Evolutionary conservation across 305 asterid genomes (phyloP).

Genomic region (Striga hermonthica): DNA sequence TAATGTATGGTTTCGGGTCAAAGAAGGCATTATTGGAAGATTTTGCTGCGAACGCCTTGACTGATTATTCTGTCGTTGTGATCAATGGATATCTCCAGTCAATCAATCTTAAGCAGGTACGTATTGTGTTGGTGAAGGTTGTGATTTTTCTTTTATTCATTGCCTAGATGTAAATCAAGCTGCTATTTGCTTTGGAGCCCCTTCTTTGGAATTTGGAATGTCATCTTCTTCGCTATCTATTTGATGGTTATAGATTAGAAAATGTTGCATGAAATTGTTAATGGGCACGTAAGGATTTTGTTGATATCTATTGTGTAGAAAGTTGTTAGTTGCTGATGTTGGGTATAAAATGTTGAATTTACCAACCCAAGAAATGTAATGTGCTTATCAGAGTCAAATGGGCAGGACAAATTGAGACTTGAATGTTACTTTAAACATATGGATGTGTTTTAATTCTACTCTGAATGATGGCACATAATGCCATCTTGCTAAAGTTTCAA

Average conservation of each 20-base stretch:
- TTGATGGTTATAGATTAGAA: neutral
- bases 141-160: no score
- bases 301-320: no score
- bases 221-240: neutral
- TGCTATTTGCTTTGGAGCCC: no score
- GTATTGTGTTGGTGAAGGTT: constrained; percentile 28
- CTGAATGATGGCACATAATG: no score
- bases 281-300: no score
- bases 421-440: no score
- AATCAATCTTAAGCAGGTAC: constrained; percentile 91
- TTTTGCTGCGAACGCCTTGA: constrained; percentile 69
- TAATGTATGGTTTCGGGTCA: constrained; percentile 95
- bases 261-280: no score
- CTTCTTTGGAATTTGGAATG: no score
- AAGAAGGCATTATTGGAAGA: constrained; percentile 80
- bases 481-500: constrained; percentile 17
- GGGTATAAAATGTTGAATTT: neutral
- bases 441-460: no score
- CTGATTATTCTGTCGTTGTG: constrained; percentile 72
- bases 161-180: no score
- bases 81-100: constrained; percentile 89
- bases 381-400: neutral
- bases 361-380: neutral
- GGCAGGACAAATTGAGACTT: no score
- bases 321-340: neutral